phyloP scores from a whole-genome alignment of 2,329 filamentous ascomycete genomes.

The Arthroderma sp. region DNA sequence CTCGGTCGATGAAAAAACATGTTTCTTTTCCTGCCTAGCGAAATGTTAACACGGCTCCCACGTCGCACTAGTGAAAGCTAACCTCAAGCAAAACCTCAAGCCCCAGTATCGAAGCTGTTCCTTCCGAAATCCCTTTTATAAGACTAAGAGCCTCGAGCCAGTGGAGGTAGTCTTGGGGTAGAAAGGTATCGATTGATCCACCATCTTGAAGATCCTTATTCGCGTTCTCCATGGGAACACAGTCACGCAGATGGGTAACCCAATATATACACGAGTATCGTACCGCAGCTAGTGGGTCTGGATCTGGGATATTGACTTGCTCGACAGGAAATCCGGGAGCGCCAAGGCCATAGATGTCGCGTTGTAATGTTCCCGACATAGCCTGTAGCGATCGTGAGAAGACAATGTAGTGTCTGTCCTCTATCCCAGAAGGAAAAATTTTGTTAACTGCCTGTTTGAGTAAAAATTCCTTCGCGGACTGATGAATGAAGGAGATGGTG shows the following conservation, averaged over 20 bases:
- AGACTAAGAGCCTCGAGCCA: constrained; percentile 12
- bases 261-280: not conserved
- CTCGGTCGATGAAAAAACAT: not conserved
- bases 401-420: no score
- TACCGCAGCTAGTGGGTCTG: not conserved
- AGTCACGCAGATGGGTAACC: not conserved
- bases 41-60: not conserved
- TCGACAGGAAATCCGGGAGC: not conserved
- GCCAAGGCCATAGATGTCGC: not conserved
- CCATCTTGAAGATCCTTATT: no score
- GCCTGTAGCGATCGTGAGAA: not conserved
- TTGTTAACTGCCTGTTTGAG: constrained; percentile 1
- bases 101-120: constrained; percentile 9
- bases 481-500: constrained; percentile 16
- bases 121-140: constrained; percentile 14
- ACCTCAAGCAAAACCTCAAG: not conserved
- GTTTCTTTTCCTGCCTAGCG: not conserved
- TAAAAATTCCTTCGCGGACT: constrained; percentile 18
- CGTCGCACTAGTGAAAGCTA: not conserved
- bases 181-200: no score
- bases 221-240: no score
- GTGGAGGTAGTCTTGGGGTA: constrained; percentile 1
- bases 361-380: not conserved
- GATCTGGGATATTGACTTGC: not conserved
- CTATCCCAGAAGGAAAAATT: constrained; percentile 2